Evolutionary conservation across 1,139 yeast species (phyloP).

Genomic region (Diutina catenulata): DNA sequence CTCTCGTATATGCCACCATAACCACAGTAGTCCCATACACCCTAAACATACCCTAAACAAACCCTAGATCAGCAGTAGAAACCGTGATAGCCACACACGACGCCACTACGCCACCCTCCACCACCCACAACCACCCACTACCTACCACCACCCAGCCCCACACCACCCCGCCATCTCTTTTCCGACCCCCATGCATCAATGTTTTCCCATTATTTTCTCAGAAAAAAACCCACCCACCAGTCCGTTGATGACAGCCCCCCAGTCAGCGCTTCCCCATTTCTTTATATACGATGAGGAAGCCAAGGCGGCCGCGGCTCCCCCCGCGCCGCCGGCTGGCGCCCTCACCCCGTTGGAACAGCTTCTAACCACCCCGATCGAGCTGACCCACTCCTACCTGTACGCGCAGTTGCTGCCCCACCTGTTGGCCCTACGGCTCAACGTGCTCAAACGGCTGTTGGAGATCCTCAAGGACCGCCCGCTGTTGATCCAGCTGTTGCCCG

Average conservation of each 20-base stretch:
- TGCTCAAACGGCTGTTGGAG: conserved; percentile 64
- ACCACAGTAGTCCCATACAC: no score
- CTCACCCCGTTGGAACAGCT: conserved; percentile 1
- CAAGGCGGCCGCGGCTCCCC: not conserved
- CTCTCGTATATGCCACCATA: no score
- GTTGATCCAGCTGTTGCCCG: conserved; percentile 18
- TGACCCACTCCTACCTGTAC: conserved; percentile 77
- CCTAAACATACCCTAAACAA: no score
- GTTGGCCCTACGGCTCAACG: conserved; percentile 61
- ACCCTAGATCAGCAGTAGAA: no score
- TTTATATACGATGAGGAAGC: conserved; percentile 1
- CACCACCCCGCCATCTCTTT: not conserved
- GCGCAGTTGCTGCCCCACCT: conserved; percentile 77
- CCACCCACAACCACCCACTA: not conserved
- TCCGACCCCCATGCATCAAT: not conserved
- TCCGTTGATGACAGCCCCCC: no score
- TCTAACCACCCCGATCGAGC: conserved; percentile 45
- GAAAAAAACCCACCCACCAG: no score
- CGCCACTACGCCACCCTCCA: no score
- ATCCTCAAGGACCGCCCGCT: conserved; percentile 56
- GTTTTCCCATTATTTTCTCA: no score
- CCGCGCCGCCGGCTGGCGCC: not conserved
- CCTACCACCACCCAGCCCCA: not conserved
- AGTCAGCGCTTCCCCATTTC: not conserved
- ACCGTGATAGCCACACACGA: no score